Percentiles rank a stretch among this genome's conserved stretches.
Conservation (phyloP, 192 early-diverging fungal species). For the Gigaspora rosea region DNA sequence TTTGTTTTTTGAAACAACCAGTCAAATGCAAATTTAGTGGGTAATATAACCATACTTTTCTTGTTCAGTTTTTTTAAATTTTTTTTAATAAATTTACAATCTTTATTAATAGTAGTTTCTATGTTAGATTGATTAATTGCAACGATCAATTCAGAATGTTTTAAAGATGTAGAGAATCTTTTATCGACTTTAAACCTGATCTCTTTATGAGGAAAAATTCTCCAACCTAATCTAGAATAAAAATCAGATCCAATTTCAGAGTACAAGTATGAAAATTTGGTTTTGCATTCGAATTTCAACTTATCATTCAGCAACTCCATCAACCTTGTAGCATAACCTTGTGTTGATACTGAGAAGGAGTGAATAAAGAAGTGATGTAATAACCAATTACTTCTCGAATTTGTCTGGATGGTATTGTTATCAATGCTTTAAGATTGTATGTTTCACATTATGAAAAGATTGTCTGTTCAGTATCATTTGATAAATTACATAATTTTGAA, state of each 20-base stretch:
- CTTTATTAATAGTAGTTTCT: background rate
- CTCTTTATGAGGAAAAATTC: background rate
- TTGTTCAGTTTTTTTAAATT: background rate
- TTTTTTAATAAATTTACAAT: slow-evolving; percentile 3
- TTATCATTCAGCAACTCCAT: slow-evolving; percentile 2
- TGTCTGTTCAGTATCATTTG: background rate
- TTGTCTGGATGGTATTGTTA: background rate
- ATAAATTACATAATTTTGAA: background rate
- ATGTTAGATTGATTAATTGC: background rate
- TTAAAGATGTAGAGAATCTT: background rate
- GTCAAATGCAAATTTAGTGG: background rate
- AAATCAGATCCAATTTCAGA: slow-evolving; percentile 13
- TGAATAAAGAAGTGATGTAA: slow-evolving; percentile 6
- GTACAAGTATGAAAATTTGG: slow-evolving; percentile 9
- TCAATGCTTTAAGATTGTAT: background rate
- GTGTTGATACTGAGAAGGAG: background rate
- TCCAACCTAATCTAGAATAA: slow-evolving; percentile 18
- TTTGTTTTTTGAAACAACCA: background rate
- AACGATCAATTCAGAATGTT: background rate
- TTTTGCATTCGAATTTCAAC: background rate
- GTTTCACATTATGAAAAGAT: slow-evolving; percentile 19
- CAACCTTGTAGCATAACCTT: slow-evolving; percentile 22
- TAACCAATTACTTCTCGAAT: background rate
- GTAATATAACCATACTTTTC: background rate
- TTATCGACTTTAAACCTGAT: slow-evolving; percentile 13